Evolutionary conservation across 2,329 filamentous ascomycete genomes (phyloP).

Genomic region (Cercospora beticola): DNA sequence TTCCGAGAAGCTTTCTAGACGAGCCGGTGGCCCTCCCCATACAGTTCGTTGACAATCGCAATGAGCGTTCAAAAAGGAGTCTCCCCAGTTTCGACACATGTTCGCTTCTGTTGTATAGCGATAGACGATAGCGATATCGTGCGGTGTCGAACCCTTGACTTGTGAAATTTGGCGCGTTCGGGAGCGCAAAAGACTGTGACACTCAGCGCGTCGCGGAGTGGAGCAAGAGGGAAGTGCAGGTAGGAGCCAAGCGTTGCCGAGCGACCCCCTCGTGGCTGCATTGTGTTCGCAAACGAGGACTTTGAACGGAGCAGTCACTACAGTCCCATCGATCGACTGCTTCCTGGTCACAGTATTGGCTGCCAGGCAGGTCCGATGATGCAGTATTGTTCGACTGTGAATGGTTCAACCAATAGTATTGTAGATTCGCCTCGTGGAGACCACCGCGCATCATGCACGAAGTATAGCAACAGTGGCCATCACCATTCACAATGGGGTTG

Average conservation of each 20-base stretch:
- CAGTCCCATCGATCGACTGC: not conserved
- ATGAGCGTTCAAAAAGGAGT: not conserved
- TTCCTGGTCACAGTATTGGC: not conserved
- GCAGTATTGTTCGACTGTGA: not conserved
- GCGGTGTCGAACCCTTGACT: not conserved
- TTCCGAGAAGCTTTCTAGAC: not conserved
- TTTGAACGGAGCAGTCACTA: not conserved
- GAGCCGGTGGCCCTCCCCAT: not conserved
- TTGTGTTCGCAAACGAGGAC: not conserved
- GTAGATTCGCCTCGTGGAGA: not conserved
- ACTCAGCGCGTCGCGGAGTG: not conserved
- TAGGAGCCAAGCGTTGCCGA: not conserved
- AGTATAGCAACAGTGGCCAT: not conserved
- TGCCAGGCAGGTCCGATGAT: not conserved
- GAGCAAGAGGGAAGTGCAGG: not conserved
- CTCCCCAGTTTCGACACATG: not conserved
- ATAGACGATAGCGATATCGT: not conserved
- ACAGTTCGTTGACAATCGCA: not conserved
- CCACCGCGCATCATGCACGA: not conserved
- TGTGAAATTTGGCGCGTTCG: not conserved
- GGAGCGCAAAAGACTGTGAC: not conserved
- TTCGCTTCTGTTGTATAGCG: not conserved
- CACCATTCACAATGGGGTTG: not conserved
- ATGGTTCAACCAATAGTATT: not conserved
- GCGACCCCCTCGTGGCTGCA: not conserved